Conservation (phyloP, 768 basidiomycete species). For the Boletus rubroflammeus region DNA sequence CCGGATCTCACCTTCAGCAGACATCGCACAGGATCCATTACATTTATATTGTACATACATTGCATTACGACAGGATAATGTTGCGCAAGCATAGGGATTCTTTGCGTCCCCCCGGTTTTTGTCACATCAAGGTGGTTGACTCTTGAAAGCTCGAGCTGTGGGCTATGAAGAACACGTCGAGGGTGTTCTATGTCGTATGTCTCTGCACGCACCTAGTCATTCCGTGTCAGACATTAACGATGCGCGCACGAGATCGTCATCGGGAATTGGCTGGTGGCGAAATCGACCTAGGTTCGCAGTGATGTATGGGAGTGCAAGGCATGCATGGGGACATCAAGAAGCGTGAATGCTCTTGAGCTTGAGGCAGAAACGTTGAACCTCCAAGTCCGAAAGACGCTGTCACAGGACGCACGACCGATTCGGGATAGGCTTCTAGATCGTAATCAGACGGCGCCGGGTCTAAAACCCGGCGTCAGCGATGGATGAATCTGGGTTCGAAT, state of each 20-base stretch:
- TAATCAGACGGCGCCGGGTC: conserved; percentile 5
- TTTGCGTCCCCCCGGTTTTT: conserved; percentile 7
- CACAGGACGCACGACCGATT: conserved; percentile 6
- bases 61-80: conserved; percentile 16
- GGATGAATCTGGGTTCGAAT: neutral
- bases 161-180: conserved; percentile 26
- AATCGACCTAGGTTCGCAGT: conserved; percentile 19
- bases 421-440: conserved; percentile 3
- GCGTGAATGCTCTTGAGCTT: conserved; percentile 11
- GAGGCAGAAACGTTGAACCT: conserved; percentile 24
- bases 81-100: conserved; percentile 6
- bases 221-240: conserved; percentile 11
- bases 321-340: conserved; percentile 12
- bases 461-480: neutral
- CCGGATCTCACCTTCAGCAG: neutral
- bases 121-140: conserved; percentile 9
- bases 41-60: conserved; percentile 28
- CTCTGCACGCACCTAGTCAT: conserved; percentile 8
- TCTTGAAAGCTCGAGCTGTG: neutral
- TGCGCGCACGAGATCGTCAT: conserved; percentile 16
- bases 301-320: conserved; percentile 17
- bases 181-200: conserved; percentile 8
- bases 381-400: conserved; percentile 22
- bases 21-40: conserved; percentile 19
- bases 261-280: conserved; percentile 26